Evolutionary conservation across 2,329 filamentous ascomycete species (phyloP).

Genomic region (Claviceps africana): DNA sequence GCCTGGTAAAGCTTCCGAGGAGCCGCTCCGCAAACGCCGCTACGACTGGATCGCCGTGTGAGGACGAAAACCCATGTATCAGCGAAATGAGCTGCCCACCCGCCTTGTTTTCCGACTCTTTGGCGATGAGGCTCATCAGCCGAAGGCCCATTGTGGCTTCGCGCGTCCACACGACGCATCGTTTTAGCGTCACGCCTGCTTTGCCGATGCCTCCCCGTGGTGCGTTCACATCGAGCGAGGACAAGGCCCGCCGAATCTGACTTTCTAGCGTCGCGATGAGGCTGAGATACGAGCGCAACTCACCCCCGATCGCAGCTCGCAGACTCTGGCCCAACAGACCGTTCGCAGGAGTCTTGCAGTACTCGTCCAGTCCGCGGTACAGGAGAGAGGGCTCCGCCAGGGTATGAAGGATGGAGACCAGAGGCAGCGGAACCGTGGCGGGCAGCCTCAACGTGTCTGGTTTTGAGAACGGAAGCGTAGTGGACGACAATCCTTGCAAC

Average conservation of each 20-base stretch:
- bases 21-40: conserved; percentile 84
- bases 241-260: conserved; percentile 73
- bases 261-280: conserved; percentile 85
- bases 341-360: conserved; percentile 66
- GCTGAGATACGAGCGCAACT: conserved; percentile 79
- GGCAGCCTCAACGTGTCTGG: conserved; percentile 62
- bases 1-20: conserved; percentile 71
- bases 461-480: conserved; percentile 62
- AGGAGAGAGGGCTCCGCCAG: conserved; percentile 89
- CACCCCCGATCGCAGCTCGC: conserved; percentile 68
- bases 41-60: conserved; percentile 90
- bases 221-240: conserved; percentile 53
- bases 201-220: conserved; percentile 63
- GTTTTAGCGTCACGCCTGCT: conserved; percentile 81
- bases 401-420: conserved; percentile 76
- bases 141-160: conserved; percentile 93
- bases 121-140: conserved; percentile 85
- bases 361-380: conserved; percentile 66
- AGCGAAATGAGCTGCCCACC: conserved; percentile 87
- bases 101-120: conserved; percentile 69
- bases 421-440: conserved; percentile 62
- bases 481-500: conserved; percentile 79
- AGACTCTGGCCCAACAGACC: conserved; percentile 88
- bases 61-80: conserved; percentile 85
- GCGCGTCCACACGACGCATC: conserved; percentile 93